A percentile compares a stretch with the other conserved stretches of the same genome.
Evolutionary conservation across 768 basidiomycete genomes (phyloP).

Genomic region (Agaricus sinodeliciosus): DNA sequence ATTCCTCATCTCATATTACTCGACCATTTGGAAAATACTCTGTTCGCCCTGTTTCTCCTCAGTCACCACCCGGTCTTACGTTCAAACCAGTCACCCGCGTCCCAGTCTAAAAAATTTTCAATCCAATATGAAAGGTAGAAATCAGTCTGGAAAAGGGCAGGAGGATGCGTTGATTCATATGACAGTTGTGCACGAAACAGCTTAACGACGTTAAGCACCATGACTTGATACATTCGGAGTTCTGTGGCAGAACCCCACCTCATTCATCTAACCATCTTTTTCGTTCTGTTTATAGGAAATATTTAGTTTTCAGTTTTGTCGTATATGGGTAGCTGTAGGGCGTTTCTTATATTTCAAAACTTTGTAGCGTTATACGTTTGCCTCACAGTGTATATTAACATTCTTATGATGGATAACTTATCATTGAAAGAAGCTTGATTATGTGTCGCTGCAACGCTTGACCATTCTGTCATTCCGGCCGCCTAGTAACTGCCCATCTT

Average conservation of each 20-base stretch:
- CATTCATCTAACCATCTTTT: neutral
- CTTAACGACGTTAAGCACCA: conserved; percentile 10
- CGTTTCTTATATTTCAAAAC: no score
- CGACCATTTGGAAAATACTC: conserved; percentile 27
- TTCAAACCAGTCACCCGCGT: conserved; percentile 15
- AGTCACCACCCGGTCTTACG: conserved; percentile 5
- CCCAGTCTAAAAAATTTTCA: conserved; percentile 23
- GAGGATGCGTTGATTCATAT: conserved; percentile 33
- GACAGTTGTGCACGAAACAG: conserved; percentile 37
- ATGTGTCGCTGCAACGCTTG: no score
- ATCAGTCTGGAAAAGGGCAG: conserved; percentile 16
- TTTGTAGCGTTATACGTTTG: neutral
- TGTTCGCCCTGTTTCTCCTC: conserved; percentile 17
- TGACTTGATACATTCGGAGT: neutral
- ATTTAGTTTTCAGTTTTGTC: no score
- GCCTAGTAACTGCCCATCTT: no score
- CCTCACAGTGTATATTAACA: neutral
- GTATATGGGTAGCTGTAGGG: no score
- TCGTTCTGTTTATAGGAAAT: no score
- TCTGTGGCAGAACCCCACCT: neutral
- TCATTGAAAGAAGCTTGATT: no score
- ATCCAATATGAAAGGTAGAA: conserved; percentile 18
- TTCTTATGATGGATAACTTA: no score
- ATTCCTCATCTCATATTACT: conserved; percentile 14
- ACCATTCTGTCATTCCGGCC: no score